Evolutionary conservation across 2,329 filamentous ascomycete species (phyloP), one percentile per base, ranked within the genome.

Genomic region (Lachnellula hyalina): DNA sequence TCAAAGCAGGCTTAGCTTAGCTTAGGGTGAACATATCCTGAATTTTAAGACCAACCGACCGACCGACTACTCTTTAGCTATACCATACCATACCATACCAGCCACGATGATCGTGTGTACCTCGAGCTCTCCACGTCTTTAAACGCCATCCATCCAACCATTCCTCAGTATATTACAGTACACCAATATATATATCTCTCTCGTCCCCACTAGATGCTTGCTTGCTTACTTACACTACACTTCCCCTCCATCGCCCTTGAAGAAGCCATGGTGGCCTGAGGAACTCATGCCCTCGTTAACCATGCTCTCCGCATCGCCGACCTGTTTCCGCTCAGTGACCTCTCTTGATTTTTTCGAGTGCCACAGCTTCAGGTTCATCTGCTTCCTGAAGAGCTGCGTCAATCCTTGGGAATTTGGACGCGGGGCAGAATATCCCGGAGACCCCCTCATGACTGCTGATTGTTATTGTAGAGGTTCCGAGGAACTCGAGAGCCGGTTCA

Each of bases 391-490:
- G 65, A 78, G 64, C 67, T 68, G 67, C 67, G 83, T 77, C 83
- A 86, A 80, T 86, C 83, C 84, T 84, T 78, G 84, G 73, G 79
- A 74, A 68, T 32, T 32, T 32, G 28, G 28, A 32, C 72, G 69
- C 66, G 69, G 67, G 55, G 57, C 45, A 54, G 53, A 69, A 54
- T 66, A 64, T 49, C 67, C 66, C 47, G 47, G 36, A 17, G 69
- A 65, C 71, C 81, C 87, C 82, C 87, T 90, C 86, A 85, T 91
- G 87, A 90, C 87, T 80, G 87, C 85, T 68, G 63, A 62, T 70
- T 85, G 80, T 82, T 94, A 97, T 89, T 96, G 93, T 50, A 99
- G 79, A 62, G 94, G 94, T 73, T 99, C 94, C 25, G 92, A 96
- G 38, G 90, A 96, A 63, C 90, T 96, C 44, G 91, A 96, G 25